Conservation (phyloP, 768 basidiomycete genomes). For the Trametes cinnabarina region DNA sequence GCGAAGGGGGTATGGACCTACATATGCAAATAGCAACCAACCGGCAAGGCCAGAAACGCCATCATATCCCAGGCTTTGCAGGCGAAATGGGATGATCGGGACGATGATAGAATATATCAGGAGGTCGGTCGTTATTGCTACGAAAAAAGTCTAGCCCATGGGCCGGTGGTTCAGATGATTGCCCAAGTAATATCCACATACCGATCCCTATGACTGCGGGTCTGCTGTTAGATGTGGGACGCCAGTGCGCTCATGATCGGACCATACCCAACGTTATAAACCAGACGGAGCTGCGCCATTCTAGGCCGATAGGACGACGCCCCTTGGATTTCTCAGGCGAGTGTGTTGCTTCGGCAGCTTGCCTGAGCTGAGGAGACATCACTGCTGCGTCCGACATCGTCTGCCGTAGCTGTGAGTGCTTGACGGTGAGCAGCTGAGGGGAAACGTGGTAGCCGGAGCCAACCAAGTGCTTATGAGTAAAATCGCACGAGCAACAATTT, state of each 20-base stretch:
- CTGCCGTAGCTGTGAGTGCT: no score
- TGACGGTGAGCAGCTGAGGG: no score
- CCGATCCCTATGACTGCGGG: slow-evolving; percentile 32
- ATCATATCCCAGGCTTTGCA: slow-evolving; percentile 34
- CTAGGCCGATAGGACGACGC: slow-evolving; percentile 29
- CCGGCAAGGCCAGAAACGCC: slow-evolving; percentile 35
- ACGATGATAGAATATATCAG: slow-evolving; percentile 40
- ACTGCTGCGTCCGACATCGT: no score
- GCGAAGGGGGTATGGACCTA: slow-evolving; percentile 17
- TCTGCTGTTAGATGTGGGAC: no score
- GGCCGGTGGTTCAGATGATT: not conserved
- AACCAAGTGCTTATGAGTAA: no score
- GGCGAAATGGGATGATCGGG: slow-evolving; percentile 39
- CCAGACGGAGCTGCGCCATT: slow-evolving; percentile 36
- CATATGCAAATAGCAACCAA: slow-evolving; percentile 42
- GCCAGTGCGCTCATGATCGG: no score
- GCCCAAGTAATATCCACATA: not conserved
- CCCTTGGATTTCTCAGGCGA: not conserved
- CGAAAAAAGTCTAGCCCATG: no score
- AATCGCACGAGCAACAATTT: no score
- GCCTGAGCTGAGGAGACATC: not conserved
- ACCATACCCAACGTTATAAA: slow-evolving; percentile 33
- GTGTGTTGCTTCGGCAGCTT: not conserved
- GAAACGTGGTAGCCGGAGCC: no score
- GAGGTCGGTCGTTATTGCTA: slow-evolving; percentile 35